phyloP scores from a whole-genome alignment of 208 protist species.

The Leishmania braziliensis region DNA sequence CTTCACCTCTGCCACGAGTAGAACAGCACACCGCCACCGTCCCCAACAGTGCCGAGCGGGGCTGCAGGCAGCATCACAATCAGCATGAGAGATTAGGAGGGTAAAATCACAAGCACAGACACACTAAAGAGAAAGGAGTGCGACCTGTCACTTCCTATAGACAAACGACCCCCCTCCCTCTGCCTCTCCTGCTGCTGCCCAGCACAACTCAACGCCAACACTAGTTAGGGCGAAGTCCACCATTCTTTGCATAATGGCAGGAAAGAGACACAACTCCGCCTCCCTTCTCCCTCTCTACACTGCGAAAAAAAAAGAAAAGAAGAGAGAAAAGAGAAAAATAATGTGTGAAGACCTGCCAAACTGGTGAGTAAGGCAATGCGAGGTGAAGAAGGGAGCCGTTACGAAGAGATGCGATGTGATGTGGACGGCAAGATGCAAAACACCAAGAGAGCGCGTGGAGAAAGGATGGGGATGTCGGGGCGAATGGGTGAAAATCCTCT shows the following conservation, averaged over 20 bases:
- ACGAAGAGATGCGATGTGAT: not conserved
- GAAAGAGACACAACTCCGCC: not conserved
- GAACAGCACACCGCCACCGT: not conserved
- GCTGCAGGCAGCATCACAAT: not conserved
- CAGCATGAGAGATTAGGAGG: not conserved
- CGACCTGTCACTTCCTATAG: not conserved
- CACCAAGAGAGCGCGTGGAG: not conserved
- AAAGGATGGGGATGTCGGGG: not conserved
- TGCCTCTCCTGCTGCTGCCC: not conserved
- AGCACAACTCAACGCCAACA: not conserved
- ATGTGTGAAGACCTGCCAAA: not conserved
- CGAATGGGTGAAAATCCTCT: not conserved
- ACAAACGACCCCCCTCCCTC: not conserved
- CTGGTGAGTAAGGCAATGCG: not conserved
- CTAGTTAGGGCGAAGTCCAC: not conserved
- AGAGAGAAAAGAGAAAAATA: not conserved
- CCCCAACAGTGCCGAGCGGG: not conserved
- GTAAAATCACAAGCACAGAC: not conserved
- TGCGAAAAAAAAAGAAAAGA: not conserved
- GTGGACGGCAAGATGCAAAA: not conserved
- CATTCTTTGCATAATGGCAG: not conserved
- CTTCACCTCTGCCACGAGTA: not conserved
- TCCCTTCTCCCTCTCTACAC: not conserved
- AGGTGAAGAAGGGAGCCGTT: not conserved
- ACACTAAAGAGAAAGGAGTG: not conserved